These are phyloP conservation scores for Fusarium newnesense DNA, from an alignment of 2,329 filamentous ascomycete species.

Conservation along the genomic window DNA sequence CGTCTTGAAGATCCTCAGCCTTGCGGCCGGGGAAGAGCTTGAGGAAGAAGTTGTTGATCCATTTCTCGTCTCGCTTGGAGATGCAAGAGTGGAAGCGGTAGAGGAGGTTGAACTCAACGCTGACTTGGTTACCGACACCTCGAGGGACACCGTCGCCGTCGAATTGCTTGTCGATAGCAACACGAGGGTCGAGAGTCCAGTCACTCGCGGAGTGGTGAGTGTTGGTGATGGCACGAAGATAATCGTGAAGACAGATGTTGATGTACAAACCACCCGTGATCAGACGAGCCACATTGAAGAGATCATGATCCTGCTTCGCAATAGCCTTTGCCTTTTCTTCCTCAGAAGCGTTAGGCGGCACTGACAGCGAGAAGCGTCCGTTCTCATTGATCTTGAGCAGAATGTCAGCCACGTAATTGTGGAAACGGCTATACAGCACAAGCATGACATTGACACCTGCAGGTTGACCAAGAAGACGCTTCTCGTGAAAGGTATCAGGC, in stretches of 20 bases:
- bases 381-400: constrained; percentile 74
- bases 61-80: constrained; percentile 68
- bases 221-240: constrained; percentile 70
- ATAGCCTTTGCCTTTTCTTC: constrained; percentile 48
- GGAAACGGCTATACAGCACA: constrained; percentile 76
- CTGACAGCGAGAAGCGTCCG: constrained; percentile 60
- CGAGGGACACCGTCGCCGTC: constrained; percentile 61
- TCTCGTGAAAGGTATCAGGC: constrained; percentile 75
- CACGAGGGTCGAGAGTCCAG: constrained; percentile 72
- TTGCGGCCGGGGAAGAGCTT: constrained; percentile 40
- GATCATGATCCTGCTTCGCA: constrained; percentile 60
- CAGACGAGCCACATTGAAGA: constrained; percentile 61
- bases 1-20: constrained; percentile 54
- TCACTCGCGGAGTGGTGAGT: constrained; percentile 66
- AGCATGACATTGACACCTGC: constrained; percentile 74
- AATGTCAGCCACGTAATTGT: constrained; percentile 74
- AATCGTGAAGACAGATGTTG: constrained; percentile 68
- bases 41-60: constrained; percentile 65
- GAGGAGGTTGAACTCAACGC: constrained; percentile 74
- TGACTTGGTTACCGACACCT: constrained; percentile 73
- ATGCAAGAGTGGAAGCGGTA: constrained; percentile 74
- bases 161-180: constrained; percentile 59
- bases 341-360: constrained; percentile 6
- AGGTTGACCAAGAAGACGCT: constrained; percentile 72
- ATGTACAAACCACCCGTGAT: constrained; percentile 65